Evolutionary conservation across 257 asterid genomes (phyloP).

Genomic region (Fraxinus anomala): DNA sequence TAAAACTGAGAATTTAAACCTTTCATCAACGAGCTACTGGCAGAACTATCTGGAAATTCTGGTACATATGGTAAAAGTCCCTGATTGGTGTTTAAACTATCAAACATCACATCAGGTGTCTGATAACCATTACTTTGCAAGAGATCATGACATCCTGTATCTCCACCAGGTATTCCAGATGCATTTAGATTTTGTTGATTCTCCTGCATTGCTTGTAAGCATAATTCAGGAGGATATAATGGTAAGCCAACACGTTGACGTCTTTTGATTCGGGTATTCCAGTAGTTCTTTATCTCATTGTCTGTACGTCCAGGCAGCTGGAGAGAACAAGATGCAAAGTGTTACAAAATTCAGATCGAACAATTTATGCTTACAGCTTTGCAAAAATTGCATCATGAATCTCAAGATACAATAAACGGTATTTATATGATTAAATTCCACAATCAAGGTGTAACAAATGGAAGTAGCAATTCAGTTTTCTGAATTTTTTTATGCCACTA

Average conservation of each 20-base stretch:
- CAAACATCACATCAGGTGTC: constrained; percentile 45
- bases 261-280: constrained; percentile 71
- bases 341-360: constrained; percentile 11
- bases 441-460: constrained; percentile 10
- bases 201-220: constrained; percentile 40
- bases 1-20: constrained; percentile 44
- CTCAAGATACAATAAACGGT: constrained; percentile 3
- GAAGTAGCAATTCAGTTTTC: constrained; percentile 15
- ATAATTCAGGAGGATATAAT: constrained; percentile 58
- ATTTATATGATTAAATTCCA: neutral
- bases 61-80: constrained; percentile 32
- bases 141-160: constrained; percentile 40
- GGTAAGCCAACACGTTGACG: constrained; percentile 73
- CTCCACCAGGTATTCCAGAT: constrained; percentile 42
- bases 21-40: constrained; percentile 34
- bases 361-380: neutral
- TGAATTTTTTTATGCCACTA: constrained; percentile 15
- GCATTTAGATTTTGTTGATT: constrained; percentile 38
- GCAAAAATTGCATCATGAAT: constrained; percentile 11
- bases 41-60: constrained; percentile 39
- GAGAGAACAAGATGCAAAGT: constrained; percentile 11
- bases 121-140: constrained; percentile 42
- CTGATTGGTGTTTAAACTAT: constrained; percentile 36
- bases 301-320: constrained; percentile 75
- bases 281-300: constrained; percentile 69